These are phyloP conservation scores for Platanus orientalis DNA, from an alignment of 164 flowering plant species.

Conservation along the genomic window DNA sequence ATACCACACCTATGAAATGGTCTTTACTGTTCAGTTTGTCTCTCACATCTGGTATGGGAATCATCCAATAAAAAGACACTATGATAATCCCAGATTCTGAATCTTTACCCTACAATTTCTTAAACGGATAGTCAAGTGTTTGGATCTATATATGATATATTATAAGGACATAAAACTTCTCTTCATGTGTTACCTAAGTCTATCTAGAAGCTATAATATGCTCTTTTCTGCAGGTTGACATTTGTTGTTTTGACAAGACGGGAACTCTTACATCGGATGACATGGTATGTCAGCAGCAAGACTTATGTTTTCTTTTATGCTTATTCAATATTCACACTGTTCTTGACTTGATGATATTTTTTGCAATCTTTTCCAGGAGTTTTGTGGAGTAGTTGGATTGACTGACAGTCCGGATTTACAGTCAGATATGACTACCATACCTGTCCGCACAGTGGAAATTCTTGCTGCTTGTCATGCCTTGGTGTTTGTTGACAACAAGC, in stretches of 20 bases:
- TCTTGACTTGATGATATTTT: background rate
- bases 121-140: no score
- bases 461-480: conserved; percentile 96
- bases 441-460: conserved; percentile 63
- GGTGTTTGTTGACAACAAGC: conserved; percentile 95
- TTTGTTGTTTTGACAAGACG: conserved; percentile 97
- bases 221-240: conserved; percentile 70
- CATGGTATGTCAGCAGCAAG: conserved; percentile 55
- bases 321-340: background rate
- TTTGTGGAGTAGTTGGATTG: conserved; percentile 83
- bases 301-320: background rate
- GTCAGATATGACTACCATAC: conserved; percentile 71
- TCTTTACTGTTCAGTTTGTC: no score
- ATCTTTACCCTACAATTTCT: no score
- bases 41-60: no score
- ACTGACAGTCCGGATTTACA: conserved; percentile 43
- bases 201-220: background rate
- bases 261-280: conserved; percentile 99
- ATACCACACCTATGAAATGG: no score
- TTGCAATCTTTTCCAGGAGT: conserved; percentile 50
- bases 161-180: no score
- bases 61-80: no score
- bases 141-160: no score
- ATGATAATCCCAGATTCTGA: no score
- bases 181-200: background rate